A percentile compares a stretch with the other conserved stretches of the same genome.
Evolutionary conservation across 306 rosid species (phyloP).

Genomic region (Crotalaria pallida): DNA sequence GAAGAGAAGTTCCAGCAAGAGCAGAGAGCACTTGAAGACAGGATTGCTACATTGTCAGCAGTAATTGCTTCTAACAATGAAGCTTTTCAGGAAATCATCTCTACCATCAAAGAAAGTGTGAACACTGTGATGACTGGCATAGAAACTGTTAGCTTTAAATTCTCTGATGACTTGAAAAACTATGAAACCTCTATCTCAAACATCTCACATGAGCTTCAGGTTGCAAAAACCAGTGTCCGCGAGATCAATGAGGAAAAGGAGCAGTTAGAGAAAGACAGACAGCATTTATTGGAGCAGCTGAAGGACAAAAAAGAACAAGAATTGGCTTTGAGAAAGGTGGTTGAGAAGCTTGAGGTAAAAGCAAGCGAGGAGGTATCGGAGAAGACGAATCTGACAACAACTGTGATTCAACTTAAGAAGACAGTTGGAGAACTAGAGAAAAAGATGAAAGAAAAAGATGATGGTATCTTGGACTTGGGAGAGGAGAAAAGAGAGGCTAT

Average conservation of each 20-base stretch:
- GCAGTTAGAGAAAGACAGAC: constrained; percentile 39
- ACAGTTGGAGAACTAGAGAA: constrained; percentile 59
- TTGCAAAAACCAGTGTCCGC: constrained; percentile 45
- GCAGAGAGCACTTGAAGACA: constrained; percentile 55
- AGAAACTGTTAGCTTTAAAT: constrained; percentile 42
- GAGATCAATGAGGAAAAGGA: constrained; percentile 38
- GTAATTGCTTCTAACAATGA: constrained; percentile 44
- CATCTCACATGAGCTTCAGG: constrained; percentile 48
- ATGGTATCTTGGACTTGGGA: constrained; percentile 49
- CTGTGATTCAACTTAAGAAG: constrained; percentile 52
- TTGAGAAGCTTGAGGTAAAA: constrained; percentile 50
- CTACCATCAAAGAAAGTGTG: constrained; percentile 31
- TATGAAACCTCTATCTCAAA: constrained; percentile 34
- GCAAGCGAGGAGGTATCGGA: constrained; percentile 53
- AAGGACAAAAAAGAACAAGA: constrained; percentile 35
- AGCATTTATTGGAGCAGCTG: constrained; percentile 42
- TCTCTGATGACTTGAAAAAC: constrained; percentile 31
- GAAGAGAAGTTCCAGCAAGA: constrained; percentile 61
- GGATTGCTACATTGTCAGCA: constrained; percentile 42
- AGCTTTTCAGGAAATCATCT: constrained; percentile 46
- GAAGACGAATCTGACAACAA: constrained; percentile 49
- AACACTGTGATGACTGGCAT: constrained; percentile 36
- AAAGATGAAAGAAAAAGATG: constrained; percentile 62
- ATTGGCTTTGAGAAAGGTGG: constrained; percentile 29
- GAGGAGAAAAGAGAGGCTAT: constrained; percentile 98